These are phyloP conservation scores for Diaporthe sp. DNA, from an alignment of 2,329 filamentous ascomycete species.

Conservation along the genomic window DNA sequence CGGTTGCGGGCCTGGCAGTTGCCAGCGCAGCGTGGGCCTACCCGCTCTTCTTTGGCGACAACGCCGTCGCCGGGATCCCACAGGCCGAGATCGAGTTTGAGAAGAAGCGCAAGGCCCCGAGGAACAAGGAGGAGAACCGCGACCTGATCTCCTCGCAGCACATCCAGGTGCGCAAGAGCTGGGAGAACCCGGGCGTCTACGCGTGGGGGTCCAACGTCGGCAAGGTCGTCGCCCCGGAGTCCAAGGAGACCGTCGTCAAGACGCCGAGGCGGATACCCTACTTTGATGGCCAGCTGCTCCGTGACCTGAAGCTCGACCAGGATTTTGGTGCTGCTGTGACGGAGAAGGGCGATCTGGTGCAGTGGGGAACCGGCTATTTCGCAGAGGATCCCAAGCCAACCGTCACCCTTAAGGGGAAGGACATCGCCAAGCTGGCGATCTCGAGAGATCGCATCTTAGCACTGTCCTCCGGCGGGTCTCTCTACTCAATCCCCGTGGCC, in stretches of 20 bases:
- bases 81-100: slow-evolving; percentile 76
- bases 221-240: slow-evolving; percentile 86
- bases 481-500: slow-evolving; percentile 88
- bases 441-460: slow-evolving; percentile 88
- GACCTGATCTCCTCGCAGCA: slow-evolving; percentile 88
- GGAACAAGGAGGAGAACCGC: slow-evolving; percentile 78
- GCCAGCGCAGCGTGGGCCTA: slow-evolving; percentile 35
- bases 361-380: slow-evolving; percentile 89
- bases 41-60: slow-evolving; percentile 37
- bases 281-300: slow-evolving; percentile 86
- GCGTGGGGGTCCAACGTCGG: slow-evolving; percentile 92
- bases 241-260: slow-evolving; percentile 82
- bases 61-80: slow-evolving; percentile 40
- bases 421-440: slow-evolving; percentile 80
- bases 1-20: slow-evolving; percentile 21
- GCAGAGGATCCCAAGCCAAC: slow-evolving; percentile 72
- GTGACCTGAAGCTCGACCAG: slow-evolving; percentile 87
- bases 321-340: slow-evolving; percentile 88
- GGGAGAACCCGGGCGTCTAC: slow-evolving; percentile 88
- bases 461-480: slow-evolving; percentile 77
- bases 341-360: slow-evolving; percentile 88
- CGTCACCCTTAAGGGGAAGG: slow-evolving; percentile 83
- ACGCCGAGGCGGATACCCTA: slow-evolving; percentile 81
- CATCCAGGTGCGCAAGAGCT: slow-evolving; percentile 86
- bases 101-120: slow-evolving; percentile 67